A percentile compares a stretch with the other conserved stretches of the same genome.
Conservation (phyloP, 345 rosid species). For the Excoecaria cochinchinensis region DNA sequence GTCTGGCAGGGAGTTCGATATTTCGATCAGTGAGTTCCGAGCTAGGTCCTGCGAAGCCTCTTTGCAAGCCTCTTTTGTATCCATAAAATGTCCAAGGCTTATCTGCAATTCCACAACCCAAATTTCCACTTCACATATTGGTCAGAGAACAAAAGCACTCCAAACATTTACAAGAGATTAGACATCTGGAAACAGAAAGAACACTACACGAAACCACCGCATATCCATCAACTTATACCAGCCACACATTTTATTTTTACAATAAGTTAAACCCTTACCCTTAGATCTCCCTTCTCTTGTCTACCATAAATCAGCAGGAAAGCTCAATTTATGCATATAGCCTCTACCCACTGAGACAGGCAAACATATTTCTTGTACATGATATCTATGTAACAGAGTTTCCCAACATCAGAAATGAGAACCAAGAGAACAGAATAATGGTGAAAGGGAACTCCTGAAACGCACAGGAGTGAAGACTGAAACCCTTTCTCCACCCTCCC, state of each 20-base stretch:
- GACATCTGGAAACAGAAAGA: neutral
- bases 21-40: constrained; percentile 34
- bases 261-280: neutral
- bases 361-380: neutral
- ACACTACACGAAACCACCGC: neutral
- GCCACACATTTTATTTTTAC: neutral
- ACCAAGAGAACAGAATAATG: neutral
- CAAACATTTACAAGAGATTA: neutral
- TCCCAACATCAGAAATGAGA: neutral
- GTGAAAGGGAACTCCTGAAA: neutral
- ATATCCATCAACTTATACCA: neutral
- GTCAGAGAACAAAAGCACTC: neutral
- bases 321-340: neutral
- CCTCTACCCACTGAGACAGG: neutral
- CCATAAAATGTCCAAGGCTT: constrained; percentile 15
- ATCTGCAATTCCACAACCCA: constrained; percentile 7
- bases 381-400: neutral
- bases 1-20: constrained; percentile 29
- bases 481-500: neutral
- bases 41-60: constrained; percentile 10
- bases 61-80: constrained; percentile 7
- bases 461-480: neutral
- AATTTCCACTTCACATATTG: neutral
- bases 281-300: neutral
- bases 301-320: neutral